phyloP scores from a whole-genome alignment of 2,329 filamentous ascomycete genomes.

The Fusarium palustre region DNA sequence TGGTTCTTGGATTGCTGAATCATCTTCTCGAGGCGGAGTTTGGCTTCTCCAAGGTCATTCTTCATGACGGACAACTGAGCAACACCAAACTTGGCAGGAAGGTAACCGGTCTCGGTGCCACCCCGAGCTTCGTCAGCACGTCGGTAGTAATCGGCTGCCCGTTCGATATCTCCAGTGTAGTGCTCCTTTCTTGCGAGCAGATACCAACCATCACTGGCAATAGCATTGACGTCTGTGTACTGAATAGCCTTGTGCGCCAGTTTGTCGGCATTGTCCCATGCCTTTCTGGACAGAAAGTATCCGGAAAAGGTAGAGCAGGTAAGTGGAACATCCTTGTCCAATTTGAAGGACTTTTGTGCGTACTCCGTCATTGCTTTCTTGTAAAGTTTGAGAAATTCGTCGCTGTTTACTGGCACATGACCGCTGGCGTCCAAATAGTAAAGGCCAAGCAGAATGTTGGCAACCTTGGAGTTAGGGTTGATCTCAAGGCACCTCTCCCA shows the following conservation, averaged over 20 bases:
- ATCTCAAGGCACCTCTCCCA: slow-evolving; percentile 91
- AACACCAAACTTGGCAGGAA: slow-evolving; percentile 94
- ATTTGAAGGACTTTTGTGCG: slow-evolving; percentile 91
- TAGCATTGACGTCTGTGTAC: slow-evolving; percentile 93
- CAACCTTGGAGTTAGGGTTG: slow-evolving; percentile 84
- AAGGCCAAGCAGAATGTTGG: slow-evolving; percentile 88
- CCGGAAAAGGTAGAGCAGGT: slow-evolving; percentile 90
- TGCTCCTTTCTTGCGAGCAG: slow-evolving; percentile 92
- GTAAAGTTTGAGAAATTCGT: slow-evolving; percentile 86
- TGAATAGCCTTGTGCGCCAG: slow-evolving; percentile 94
- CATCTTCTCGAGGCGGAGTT: slow-evolving; percentile 93
- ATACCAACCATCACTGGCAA: slow-evolving; percentile 98
- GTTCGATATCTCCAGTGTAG: slow-evolving; percentile 78
- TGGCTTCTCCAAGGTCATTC: slow-evolving; percentile 89
- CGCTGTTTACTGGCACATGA: slow-evolving; percentile 83
- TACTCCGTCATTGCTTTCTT: slow-evolving; percentile 95
- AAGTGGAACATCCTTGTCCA: slow-evolving; percentile 90
- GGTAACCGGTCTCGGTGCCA: slow-evolving; percentile 87
- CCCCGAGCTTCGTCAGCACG: slow-evolving; percentile 92
- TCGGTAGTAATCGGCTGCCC: slow-evolving; percentile 87
- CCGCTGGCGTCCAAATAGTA: slow-evolving; percentile 91
- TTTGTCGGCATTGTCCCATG: slow-evolving; percentile 83
- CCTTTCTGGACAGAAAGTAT: slow-evolving; percentile 88
- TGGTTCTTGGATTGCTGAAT: slow-evolving; percentile 84
- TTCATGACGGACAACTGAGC: slow-evolving; percentile 89